Conservation (phyloP, 345 rosid genomes). For the Pistacia integerrima region DNA sequence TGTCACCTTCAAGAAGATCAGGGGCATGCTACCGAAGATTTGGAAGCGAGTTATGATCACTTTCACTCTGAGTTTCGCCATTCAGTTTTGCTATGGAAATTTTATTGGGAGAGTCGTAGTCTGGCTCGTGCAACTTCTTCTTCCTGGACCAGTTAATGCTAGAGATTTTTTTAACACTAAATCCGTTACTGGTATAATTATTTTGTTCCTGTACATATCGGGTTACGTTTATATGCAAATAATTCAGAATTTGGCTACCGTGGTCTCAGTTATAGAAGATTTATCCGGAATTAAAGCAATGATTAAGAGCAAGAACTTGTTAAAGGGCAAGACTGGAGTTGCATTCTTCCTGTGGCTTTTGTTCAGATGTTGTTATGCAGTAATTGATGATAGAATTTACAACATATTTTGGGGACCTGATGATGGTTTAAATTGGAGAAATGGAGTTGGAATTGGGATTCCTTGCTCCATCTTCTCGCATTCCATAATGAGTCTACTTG, state of each 20-base stretch:
- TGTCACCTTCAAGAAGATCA: conserved; percentile 37
- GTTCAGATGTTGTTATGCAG: conserved; percentile 13
- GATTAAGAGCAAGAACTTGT: conserved; percentile 37
- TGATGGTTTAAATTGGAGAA: background rate
- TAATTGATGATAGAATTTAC: background rate
- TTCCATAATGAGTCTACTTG: conserved; percentile 28
- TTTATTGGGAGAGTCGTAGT: background rate
- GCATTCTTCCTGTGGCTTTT: conserved; percentile 24
- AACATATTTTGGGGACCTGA: no score
- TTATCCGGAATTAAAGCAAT: conserved; percentile 44
- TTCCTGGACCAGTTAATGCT: background rate
- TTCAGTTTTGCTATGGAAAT: conserved; percentile 27
- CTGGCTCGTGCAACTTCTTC: no score
- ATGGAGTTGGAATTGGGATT: conserved; percentile 26
- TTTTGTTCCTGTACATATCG: conserved; percentile 11
- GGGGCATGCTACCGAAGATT: conserved; percentile 28
- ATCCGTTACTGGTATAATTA: background rate
- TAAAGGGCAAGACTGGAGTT: conserved; percentile 44
- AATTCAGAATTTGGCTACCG: conserved; percentile 52
- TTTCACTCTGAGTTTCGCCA: conserved; percentile 33
- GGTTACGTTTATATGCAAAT: conserved; percentile 45
- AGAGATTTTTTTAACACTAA: no score
- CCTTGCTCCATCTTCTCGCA: conserved; percentile 33
- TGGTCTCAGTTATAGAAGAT: conserved; percentile 57
- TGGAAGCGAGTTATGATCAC: conserved; percentile 58